Conservation (phyloP, 495 filamentous ascomycete species). For the Aspergillus homomorphus region DNA sequence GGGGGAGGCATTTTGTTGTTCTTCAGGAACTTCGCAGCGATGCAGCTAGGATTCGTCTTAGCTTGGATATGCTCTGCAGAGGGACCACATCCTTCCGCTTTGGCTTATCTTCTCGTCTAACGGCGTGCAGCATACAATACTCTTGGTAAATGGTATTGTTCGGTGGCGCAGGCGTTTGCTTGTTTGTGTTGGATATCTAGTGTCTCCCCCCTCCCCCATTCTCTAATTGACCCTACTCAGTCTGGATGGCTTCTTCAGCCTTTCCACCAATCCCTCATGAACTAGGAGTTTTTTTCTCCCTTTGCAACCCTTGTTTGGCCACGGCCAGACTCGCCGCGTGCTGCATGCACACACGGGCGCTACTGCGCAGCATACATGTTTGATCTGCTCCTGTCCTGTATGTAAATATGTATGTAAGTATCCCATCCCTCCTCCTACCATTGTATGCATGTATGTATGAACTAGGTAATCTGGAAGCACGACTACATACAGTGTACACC, state of each 20-base stretch:
- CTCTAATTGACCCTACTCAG: not conserved
- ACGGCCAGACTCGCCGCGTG: conserved; percentile 4
- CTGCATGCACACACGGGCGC: conserved; percentile 22
- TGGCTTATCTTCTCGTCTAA: not conserved
- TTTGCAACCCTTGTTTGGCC: not conserved
- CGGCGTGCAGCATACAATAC: too few relatives aligned
- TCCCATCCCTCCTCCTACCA: not conserved
- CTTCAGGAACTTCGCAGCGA: not conserved
- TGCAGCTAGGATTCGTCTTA: not conserved
- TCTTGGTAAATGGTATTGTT: not conserved
- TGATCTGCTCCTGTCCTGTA: conserved; percentile 4
- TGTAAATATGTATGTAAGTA: not conserved
- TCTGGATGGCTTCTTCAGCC: not conserved
- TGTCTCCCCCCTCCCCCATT: too few relatives aligned
- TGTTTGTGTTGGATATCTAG: not conserved
- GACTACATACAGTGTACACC: conserved; percentile 1
- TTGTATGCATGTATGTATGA: not conserved
- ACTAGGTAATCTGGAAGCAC: not conserved
- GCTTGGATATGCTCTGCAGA: not conserved
- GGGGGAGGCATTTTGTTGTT: not conserved
- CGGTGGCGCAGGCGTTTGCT: not conserved
- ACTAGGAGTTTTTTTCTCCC: not conserved
- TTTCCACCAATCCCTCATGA: not conserved
- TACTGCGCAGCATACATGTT: conserved; percentile 20
- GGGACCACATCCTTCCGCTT: not conserved